phyloP scores from a whole-genome alignment of 345 rosid genomes.

The Euclidium syriacum region DNA sequence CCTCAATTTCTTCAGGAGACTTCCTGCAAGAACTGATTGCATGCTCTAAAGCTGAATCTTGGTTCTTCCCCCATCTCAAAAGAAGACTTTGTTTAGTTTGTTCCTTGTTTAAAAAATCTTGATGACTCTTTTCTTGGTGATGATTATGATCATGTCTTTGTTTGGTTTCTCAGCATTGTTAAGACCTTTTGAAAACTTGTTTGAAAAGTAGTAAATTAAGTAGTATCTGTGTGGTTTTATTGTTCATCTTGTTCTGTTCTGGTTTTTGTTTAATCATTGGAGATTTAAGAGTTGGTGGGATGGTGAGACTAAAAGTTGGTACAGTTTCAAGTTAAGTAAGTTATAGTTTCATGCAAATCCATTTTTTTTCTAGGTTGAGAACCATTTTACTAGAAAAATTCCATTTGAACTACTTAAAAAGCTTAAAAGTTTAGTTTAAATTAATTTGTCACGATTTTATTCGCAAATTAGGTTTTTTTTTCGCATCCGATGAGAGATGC shows the following conservation, averaged over 20 bases:
- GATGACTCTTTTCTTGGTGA: slow-evolving; percentile 11
- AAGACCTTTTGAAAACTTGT: slow-evolving; percentile 7
- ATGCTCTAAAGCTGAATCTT: slow-evolving; percentile 46
- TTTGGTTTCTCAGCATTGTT: background rate
- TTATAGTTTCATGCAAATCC: too few relatives aligned
- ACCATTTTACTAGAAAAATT: too few relatives aligned
- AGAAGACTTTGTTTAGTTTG: slow-evolving; percentile 3
- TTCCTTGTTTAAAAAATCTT: slow-evolving; percentile 3
- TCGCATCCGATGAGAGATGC: too few relatives aligned
- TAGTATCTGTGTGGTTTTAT: background rate
- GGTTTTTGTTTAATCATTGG: background rate
- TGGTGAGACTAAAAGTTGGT: background rate
- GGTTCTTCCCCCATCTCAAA: background rate
- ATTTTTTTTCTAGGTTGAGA: too few relatives aligned
- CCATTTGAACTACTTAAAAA: too few relatives aligned
- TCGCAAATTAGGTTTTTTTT: too few relatives aligned
- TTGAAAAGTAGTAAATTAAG: slow-evolving; percentile 3
- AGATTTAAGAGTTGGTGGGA: background rate
- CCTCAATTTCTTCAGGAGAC: slow-evolving; percentile 86
- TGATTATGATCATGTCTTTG: slow-evolving; percentile 7
- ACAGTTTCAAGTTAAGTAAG: too few relatives aligned
- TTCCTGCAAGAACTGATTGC: slow-evolving; percentile 91
- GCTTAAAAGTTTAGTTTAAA: too few relatives aligned
- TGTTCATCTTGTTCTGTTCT: background rate
- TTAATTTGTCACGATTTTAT: too few relatives aligned